Percentiles rank a stretch among this genome's conserved stretches.
phyloP scores from a whole-genome alignment of 2,329 filamentous ascomycete genomes.

The Verticillium dahliae region DNA sequence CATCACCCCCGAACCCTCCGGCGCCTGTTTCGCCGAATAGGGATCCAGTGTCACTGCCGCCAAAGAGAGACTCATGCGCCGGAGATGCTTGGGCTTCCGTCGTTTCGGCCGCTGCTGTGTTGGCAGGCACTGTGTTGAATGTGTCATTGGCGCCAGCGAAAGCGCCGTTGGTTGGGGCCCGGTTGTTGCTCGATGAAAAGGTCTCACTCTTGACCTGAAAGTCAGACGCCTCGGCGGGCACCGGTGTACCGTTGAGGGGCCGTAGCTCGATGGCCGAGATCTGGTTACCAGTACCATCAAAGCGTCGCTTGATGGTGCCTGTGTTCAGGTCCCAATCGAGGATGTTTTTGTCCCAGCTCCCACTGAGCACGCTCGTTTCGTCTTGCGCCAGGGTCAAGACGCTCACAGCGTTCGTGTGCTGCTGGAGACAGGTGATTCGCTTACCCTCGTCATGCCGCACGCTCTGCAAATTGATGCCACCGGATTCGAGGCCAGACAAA shows the following conservation, averaged over 20 bases:
- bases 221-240: slow-evolving; percentile 65
- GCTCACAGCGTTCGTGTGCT: slow-evolving; percentile 88
- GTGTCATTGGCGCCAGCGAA: slow-evolving; percentile 5
- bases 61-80: slow-evolving; percentile 75
- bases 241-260: slow-evolving; percentile 66
- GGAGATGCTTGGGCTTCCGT: slow-evolving; percentile 61
- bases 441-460: slow-evolving; percentile 93
- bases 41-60: slow-evolving; percentile 71
- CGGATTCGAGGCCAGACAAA: slow-evolving; percentile 82
- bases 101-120: slow-evolving; percentile 18
- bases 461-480: slow-evolving; percentile 87
- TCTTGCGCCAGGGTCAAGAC: slow-evolving; percentile 76
- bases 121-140: not conserved
- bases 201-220: slow-evolving; percentile 57
- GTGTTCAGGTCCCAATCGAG: slow-evolving; percentile 94
- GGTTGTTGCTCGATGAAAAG: slow-evolving; percentile 68
- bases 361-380: slow-evolving; percentile 81
- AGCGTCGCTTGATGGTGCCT: slow-evolving; percentile 68
- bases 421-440: slow-evolving; percentile 71
- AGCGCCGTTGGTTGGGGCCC: slow-evolving; percentile 42
- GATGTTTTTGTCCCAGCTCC: slow-evolving; percentile 93
- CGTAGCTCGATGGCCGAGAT: slow-evolving; percentile 84
- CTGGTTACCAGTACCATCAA: slow-evolving; percentile 72
- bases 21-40: slow-evolving; percentile 74
- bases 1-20: slow-evolving; percentile 53